Conservation (phyloP, 148 eudicot genomes). For the Rhododendron williamsianum region DNA sequence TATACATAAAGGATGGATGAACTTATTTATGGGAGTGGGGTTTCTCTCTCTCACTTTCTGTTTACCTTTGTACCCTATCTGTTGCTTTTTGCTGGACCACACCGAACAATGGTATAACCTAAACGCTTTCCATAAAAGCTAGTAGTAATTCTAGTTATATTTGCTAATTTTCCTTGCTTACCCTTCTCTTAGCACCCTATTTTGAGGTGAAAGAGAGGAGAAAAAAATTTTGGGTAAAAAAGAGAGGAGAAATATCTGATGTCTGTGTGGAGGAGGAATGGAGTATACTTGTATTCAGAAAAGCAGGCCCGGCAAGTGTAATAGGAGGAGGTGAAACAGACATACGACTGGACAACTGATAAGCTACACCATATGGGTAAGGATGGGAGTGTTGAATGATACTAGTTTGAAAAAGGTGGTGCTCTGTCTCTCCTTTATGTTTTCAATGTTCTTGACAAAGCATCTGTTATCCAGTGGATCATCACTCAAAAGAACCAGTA, state of each 20-base stretch:
- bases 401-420: conserved; percentile 21
- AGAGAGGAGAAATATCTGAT: not conserved
- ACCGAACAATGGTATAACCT: conserved; percentile 29
- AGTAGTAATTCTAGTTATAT: conserved; percentile 15
- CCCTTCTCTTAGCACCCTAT: conserved; percentile 9
- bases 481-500: conserved; percentile 2
- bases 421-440: conserved; percentile 6
- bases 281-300: not conserved
- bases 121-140: conserved; percentile 9
- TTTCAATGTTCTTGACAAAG: not conserved
- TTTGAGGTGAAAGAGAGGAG: not conserved
- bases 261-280: conserved; percentile 2
- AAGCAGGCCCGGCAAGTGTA: not conserved
- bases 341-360: conserved; percentile 17
- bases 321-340: conserved; percentile 8
- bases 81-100: conserved; percentile 72
- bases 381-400: conserved; percentile 19
- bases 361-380: conserved; percentile 27
- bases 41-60: conserved; percentile 17
- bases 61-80: conserved; percentile 58
- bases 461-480: not conserved
- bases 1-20: conserved; percentile 66
- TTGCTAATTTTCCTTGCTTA: conserved; percentile 6
- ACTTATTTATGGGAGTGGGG: conserved; percentile 59
- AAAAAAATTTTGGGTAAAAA: not conserved